Evolutionary conservation across 352 stramenopile genomes (phyloP), one percentile per base, ranked within the genome.

Genomic region (Globisporangium barbulae): DNA sequence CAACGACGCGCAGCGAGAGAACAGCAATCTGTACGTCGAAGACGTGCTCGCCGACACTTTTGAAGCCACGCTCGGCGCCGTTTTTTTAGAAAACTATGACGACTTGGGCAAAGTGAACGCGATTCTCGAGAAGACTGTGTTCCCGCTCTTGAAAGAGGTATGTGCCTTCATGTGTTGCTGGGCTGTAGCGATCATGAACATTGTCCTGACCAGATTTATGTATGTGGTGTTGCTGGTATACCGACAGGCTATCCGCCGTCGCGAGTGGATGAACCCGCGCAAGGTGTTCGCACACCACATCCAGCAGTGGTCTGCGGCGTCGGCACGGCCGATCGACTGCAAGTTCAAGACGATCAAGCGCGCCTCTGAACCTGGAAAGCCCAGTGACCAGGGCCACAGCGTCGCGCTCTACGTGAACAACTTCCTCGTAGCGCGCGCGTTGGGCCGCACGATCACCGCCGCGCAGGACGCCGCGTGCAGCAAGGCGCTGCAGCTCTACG

Each of bases 11-110:
- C 87, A 85, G 66, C 66, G 84, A 59, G 76, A 68, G 22, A 53
- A 6, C 22, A 74, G 75, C n/a, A 81, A 79, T 25, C 64, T 93
- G 61, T 92, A 89, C 65, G 73, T 84, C 19, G 79, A 88, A 58
- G 81, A 93, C 44, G 84, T 94, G 55, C 66, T 96, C 28, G 87
- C 85, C 21, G 85, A 94, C 59, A 75, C 85, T 54, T 96, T 93
- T 41, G 84, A 94, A 56, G 83, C 87, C 10, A 83, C 78, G 13
- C 81, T 96, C 21, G 87, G 83, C 13, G 85, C 82, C 0, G 76
- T 93, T 8, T 94, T 83, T 48, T 63, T 96, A 30, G 87, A 96
- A 57, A 91, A 94, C 39, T 75, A 68, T 13, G 59, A 39, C 9
- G 73, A 88, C 53, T 37, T 96, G 19, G 61, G 54, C 25, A 79